phyloP scores from a whole-genome alignment of 768 basidiomycete species.

The Naganishia vishniacii region DNA sequence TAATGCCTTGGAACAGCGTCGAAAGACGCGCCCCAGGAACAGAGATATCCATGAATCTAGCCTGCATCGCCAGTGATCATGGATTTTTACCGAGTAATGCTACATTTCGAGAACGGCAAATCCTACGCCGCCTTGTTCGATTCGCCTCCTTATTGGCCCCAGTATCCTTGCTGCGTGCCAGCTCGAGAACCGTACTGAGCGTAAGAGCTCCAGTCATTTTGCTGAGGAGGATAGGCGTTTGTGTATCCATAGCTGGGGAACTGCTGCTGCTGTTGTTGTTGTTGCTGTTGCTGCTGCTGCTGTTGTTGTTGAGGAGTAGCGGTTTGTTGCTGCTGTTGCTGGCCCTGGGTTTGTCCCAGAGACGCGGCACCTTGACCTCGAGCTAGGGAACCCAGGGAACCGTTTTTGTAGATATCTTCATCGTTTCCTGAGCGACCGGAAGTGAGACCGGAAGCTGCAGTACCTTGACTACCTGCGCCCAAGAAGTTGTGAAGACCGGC shows the following conservation, averaged over 20 bases:
- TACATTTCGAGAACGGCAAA: neutral
- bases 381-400: conserved; percentile 6
- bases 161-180: conserved; percentile 25
- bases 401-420: conserved; percentile 30
- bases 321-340: conserved; percentile 29
- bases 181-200: conserved; percentile 28
- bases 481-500: conserved; percentile 38
- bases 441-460: conserved; percentile 20
- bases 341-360: conserved; percentile 5
- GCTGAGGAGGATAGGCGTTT: conserved; percentile 24
- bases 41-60: neutral
- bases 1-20: too few species aligned
- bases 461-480: conserved; percentile 30
- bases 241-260: conserved; percentile 33
- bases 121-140: neutral
- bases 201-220: conserved; percentile 43
- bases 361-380: neutral
- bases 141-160: conserved; percentile 3
- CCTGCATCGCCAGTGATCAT: neutral
- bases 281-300: conserved; percentile 33
- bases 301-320: conserved; percentile 26
- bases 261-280: conserved; percentile 31
- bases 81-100: neutral
- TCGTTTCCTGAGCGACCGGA: conserved; percentile 32
- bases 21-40: too few species aligned